Evolutionary conservation across 352 stramenopile species (phyloP).

Genomic region (Blastocystis sp.): DNA sequence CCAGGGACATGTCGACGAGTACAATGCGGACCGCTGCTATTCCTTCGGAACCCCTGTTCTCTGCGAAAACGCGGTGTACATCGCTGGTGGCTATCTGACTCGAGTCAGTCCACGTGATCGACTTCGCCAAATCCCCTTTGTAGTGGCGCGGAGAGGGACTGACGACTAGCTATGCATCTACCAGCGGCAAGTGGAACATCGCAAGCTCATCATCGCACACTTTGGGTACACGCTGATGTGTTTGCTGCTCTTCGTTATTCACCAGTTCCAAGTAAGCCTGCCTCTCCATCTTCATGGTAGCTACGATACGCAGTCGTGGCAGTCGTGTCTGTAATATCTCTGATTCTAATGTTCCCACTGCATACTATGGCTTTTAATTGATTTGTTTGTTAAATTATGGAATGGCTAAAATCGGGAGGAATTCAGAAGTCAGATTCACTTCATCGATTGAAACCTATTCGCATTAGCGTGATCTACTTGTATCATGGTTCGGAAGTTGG

Average conservation of each 20-base stretch:
- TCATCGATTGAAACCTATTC: neutral
- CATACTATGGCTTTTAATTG: slow-evolving; percentile 59
- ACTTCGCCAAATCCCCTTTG: slow-evolving; percentile 7
- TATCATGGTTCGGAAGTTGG: neutral
- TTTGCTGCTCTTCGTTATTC: neutral
- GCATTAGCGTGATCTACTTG: neutral
- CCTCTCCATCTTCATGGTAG: neutral
- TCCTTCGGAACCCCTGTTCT: neutral
- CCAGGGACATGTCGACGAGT: neutral
- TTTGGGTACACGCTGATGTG: neutral
- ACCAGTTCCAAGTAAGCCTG: slow-evolving; percentile 10
- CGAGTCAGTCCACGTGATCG: neutral
- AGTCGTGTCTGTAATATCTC: slow-evolving; percentile 17
- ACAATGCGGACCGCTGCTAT: slow-evolving; percentile 5
- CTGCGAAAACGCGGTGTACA: neutral
- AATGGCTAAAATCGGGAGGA: neutral
- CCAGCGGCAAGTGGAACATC: slow-evolving; percentile 10
- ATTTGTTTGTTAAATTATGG: neutral
- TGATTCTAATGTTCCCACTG: slow-evolving; percentile 49
- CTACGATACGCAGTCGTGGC: slow-evolving; percentile 34
- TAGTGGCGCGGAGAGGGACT: neutral
- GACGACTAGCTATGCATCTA: neutral
- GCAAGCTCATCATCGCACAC: slow-evolving; percentile 24
- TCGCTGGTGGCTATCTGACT: slow-evolving; percentile 8
- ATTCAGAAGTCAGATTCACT: neutral